Conservation (phyloP, 164 flowering plant species). For the Macadamia tetraphylla region DNA sequence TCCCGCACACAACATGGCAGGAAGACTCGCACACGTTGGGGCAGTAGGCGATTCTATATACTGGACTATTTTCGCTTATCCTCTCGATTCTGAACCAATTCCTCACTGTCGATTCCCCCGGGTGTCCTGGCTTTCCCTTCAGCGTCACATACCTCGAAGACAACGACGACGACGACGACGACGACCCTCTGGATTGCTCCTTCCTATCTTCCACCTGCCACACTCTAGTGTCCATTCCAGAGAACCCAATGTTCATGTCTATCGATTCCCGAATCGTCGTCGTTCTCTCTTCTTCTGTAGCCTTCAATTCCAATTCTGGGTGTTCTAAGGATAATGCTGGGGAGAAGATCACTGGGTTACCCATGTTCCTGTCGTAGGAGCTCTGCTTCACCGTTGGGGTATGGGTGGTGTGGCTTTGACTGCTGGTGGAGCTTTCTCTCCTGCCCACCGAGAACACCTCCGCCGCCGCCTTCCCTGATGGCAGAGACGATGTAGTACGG, state of each 20-base stretch:
- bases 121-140: neutral
- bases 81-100: neutral
- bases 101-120: neutral
- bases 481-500: neutral
- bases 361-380: neutral
- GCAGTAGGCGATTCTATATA: neutral
- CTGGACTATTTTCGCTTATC: neutral
- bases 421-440: neutral
- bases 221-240: neutral
- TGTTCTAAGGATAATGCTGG: neutral
- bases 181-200: neutral
- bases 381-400: neutral
- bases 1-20: neutral
- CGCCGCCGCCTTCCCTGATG: neutral
- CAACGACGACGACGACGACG: neutral
- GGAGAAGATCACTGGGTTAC: neutral
- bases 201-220: neutral
- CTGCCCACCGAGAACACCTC: neutral
- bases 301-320: neutral
- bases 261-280: neutral
- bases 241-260: neutral
- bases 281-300: too few relatives aligned
- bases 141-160: neutral
- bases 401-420: too few relatives aligned
- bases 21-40: neutral